A percentile compares a stretch with the other conserved stretches of the same genome.
Evolutionary conservation across 1,139 yeast species (phyloP).

Genomic region (Blastobotrys petasosporus): DNA sequence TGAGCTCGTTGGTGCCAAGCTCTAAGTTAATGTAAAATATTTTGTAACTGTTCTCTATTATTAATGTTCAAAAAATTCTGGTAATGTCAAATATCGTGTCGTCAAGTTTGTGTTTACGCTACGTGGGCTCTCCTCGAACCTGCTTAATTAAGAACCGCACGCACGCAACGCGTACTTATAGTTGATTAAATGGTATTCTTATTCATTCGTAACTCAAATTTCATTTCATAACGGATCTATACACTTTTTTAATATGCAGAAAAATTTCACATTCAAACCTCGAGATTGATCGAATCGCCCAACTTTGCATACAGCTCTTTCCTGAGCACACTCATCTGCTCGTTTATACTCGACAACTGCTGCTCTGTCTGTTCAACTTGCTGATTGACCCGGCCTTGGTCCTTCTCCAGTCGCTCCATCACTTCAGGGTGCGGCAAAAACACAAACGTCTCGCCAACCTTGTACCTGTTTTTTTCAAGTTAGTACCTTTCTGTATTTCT

Average conservation of each 20-base stretch:
- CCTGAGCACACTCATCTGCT: slow-evolving; percentile 55
- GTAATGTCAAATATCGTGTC: background rate
- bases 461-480: slow-evolving; percentile 34
- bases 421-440: slow-evolving; percentile 61
- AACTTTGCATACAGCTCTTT: slow-evolving; percentile 77
- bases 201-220: background rate
- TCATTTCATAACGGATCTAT: background rate
- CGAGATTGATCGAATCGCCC: slow-evolving; percentile 84
- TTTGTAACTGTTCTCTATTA: background rate
- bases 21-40: slow-evolving; percentile 16
- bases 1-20: slow-evolving; percentile 40
- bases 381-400: slow-evolving; percentile 46
- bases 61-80: slow-evolving; percentile 4
- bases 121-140: too few species aligned
- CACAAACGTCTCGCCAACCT: slow-evolving; percentile 73
- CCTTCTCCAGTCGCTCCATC: slow-evolving; percentile 55
- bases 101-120: too few species aligned
- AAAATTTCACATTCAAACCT: slow-evolving; percentile 29
- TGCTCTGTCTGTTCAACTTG: slow-evolving; percentile 45
- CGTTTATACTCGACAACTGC: slow-evolving; percentile 48
- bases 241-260: background rate
- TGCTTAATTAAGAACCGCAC: too few species aligned
- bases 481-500: slow-evolving; percentile 21
- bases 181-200: too few species aligned
- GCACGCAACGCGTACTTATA: too few species aligned